phyloP scores from a whole-genome alignment of 2,329 filamentous ascomycete species.

The Sporothrix pseudoabietina region DNA sequence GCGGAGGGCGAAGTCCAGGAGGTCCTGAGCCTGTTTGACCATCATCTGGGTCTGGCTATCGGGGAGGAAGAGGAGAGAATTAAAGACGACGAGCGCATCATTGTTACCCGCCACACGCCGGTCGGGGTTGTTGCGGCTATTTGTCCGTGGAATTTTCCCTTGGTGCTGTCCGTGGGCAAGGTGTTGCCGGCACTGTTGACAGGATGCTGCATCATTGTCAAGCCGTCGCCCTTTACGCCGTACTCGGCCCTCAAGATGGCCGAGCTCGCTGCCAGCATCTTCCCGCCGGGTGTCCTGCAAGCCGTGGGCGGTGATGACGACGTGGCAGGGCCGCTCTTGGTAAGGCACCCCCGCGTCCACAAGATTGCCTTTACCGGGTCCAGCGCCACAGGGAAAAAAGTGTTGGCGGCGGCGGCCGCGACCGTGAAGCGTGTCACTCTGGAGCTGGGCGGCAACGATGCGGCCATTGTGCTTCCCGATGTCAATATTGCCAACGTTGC shows the following conservation, averaged over 20 bases:
- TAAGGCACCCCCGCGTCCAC: slow-evolving; percentile 58
- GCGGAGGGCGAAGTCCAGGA: slow-evolving; percentile 1
- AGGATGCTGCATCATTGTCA: slow-evolving; percentile 41
- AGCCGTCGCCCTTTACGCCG: slow-evolving; percentile 58
- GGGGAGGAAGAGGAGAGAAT: not conserved
- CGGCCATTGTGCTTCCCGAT: slow-evolving; percentile 49
- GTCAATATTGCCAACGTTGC: slow-evolving; percentile 42
- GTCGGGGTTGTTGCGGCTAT: slow-evolving; percentile 1
- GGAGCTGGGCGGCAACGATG: slow-evolving; percentile 50
- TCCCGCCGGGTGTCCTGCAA: slow-evolving; percentile 65
- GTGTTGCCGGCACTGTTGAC: not conserved
- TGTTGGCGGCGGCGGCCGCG: slow-evolving; percentile 58
- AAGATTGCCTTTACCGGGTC: slow-evolving; percentile 68
- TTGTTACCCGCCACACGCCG: not conserved
- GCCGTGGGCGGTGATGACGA: slow-evolving; percentile 58
- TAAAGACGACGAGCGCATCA: slow-evolving; percentile 1
- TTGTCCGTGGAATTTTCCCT: slow-evolving; percentile 1
- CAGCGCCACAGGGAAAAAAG: slow-evolving; percentile 60
- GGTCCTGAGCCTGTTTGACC: not conserved
- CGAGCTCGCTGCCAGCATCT: slow-evolving; percentile 58
- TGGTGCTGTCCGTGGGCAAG: slow-evolving; percentile 10
- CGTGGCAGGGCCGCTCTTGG: slow-evolving; percentile 59
- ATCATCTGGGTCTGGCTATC: not conserved
- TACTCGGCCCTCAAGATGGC: slow-evolving; percentile 61
- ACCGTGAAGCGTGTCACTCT: slow-evolving; percentile 63